Evolutionary conservation across 2,329 filamentous ascomycete genomes (phyloP).

Genomic region (Rhynchosporium graminicola): DNA sequence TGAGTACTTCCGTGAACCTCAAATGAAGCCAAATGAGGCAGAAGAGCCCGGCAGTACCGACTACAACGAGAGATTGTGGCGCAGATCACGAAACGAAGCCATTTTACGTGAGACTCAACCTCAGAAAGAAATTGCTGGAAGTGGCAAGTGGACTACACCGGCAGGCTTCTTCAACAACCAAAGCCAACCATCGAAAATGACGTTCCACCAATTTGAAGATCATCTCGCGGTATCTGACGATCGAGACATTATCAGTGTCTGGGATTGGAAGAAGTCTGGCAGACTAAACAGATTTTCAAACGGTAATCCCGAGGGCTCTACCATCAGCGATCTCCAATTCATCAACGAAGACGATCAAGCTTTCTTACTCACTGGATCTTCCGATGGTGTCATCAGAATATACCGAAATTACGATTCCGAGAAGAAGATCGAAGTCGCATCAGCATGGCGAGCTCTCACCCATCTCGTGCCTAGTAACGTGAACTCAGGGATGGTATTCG

Average conservation of each 20-base stretch:
- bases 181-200: conserved; percentile 87
- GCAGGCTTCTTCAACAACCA: conserved; percentile 84
- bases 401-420: conserved; percentile 88
- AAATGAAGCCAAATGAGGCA: conserved; percentile 95
- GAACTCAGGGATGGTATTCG: conserved; percentile 93
- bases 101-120: conserved; percentile 93
- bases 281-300: conserved; percentile 87
- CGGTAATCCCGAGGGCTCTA: conserved; percentile 86
- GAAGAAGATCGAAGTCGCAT: conserved; percentile 77
- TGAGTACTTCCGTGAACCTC: conserved; percentile 95
- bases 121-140: conserved; percentile 84
- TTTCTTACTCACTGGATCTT: conserved; percentile 90
- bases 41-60: conserved; percentile 95
- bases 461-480: conserved; percentile 93
- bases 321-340: conserved; percentile 92
- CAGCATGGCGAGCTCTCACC: conserved; percentile 86
- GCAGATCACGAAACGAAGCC: conserved; percentile 85
- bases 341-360: conserved; percentile 99
- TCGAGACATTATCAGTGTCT: conserved; percentile 84
- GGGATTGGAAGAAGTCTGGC: conserved; percentile 84
- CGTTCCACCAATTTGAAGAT: conserved; percentile 97
- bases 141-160: conserved; percentile 82
- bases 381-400: conserved; percentile 89
- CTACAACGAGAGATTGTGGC: conserved; percentile 94
- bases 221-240: conserved; percentile 93